phyloP scores from a whole-genome alignment of 164 flowering plant genomes.

The Cinnamomum chago region DNA sequence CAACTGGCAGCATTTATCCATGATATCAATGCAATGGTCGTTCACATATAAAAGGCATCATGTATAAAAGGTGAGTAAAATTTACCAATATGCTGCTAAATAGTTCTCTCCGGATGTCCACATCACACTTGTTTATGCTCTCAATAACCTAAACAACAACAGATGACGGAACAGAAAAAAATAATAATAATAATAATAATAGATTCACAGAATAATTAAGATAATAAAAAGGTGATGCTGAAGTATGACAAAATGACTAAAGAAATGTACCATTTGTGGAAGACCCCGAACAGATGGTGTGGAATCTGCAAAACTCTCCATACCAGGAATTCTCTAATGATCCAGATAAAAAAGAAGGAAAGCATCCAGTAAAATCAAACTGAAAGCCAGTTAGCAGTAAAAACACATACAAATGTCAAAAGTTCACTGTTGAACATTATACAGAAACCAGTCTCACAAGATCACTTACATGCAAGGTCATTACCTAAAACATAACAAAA shows the following conservation, averaged over 20 bases:
- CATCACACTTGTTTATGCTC: constrained; percentile 91
- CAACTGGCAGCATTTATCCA: not conserved
- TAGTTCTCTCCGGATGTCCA: constrained; percentile 89
- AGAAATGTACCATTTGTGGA: constrained; percentile 75
- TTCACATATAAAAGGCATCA: not conserved
- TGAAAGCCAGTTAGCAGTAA: not conserved
- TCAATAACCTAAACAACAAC: constrained; percentile 62
- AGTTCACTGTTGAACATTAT: not conserved
- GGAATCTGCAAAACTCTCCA: constrained; percentile 62
- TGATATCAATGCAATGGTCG: not conserved
- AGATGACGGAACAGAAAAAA: constrained; percentile 4
- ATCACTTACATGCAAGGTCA: not conserved
- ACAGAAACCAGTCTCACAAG: not conserved
- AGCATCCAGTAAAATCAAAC: not conserved
- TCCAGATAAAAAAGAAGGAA: not conserved
- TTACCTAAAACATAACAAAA: too few relatives aligned
- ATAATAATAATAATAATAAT: constrained; percentile 1
- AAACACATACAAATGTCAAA: not conserved
- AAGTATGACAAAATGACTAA: constrained; percentile 4
- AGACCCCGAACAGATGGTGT: constrained; percentile 64
- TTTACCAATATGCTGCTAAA: constrained; percentile 89
- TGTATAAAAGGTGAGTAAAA: not conserved
- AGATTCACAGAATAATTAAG: not conserved
- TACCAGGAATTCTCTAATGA: constrained; percentile 83
- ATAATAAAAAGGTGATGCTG: not conserved